Base-by-base conservation (phyloP, 2,329 filamentous ascomycete species). In the Pyricularia grisea region DNA sequence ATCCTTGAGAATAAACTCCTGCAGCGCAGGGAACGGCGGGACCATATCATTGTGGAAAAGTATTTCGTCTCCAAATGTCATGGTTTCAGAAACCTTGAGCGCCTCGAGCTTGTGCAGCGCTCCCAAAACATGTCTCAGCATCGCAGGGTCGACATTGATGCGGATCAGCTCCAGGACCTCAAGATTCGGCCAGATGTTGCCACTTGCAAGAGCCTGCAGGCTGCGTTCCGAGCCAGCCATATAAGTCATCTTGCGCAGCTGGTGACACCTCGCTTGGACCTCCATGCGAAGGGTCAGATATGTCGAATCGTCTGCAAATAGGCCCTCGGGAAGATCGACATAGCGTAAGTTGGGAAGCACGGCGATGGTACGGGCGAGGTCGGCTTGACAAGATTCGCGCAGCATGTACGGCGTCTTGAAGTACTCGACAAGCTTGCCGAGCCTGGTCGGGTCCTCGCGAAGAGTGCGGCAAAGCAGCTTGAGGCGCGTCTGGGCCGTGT, bases 381-480 rank as follows among this genome's bases (percentile, higher is more conserved):
- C 92, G 68, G 91, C 86, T 77, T 95, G 93, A 77, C 87, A 91
- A 1, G 92, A 92, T 81, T 97, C 93, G 70, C 94, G 89, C 68
- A 94, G 90, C 94, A 97, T 97, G 79, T 97, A 97, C 7, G 94
- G 93, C 70, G 93, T 89, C 82, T 97, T 97, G 75, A 98, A 83
- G 74, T 90, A 93, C 75, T 90, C 81, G 5, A 97, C 92, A 61
- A 88, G 82, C 69, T 85, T 82, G 42, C 90, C 93, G 65, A 97
- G 81, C 30, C 85, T 81, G 10, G 84, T 87, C 27, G 88, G 86
- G 71, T 93, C 90, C 67, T 94, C 91, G 71, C 93, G 88, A 67
- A 97, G 87, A 0, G 93, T 93, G 71, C 93, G 88, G 76, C 90
- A 92, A 65, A 98, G 86, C 69, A 97, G 85, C 74, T 88, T 86